These are phyloP conservation scores for Vaccinium corymbosum DNA, from an alignment of 148 eudicot species.

Conservation along the genomic window DNA sequence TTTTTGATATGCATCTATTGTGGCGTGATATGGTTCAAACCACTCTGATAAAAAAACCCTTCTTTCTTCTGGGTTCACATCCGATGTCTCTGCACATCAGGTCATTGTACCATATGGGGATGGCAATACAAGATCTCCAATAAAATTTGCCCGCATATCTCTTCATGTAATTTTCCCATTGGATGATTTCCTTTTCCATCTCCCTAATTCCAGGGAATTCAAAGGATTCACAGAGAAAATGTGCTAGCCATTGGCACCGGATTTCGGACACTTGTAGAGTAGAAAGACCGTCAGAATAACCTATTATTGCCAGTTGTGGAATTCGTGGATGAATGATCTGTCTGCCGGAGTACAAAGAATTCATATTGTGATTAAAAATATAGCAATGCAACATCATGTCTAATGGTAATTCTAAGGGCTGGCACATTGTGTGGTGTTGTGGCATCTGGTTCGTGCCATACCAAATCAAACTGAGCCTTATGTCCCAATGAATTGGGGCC, in stretches of 20 bases:
- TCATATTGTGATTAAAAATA: not conserved
- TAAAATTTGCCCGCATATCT: constrained; percentile 10
- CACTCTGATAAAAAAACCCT: constrained; percentile 24
- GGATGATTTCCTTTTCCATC: constrained; percentile 18
- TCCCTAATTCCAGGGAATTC: constrained; percentile 20
- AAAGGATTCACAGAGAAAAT: constrained; percentile 23
- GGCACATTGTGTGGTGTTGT: too few relatives aligned
- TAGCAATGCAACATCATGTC: too few relatives aligned
- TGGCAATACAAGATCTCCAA: constrained; percentile 15
- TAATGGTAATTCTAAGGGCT: too few relatives aligned
- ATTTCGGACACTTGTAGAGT: constrained; percentile 28
- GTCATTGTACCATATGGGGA: constrained; percentile 28
- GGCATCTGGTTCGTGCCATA: too few relatives aligned
- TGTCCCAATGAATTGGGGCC: too few relatives aligned
- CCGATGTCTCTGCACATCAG: constrained; percentile 31
- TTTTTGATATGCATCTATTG: too few relatives aligned
- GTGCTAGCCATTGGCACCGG: constrained; percentile 25
- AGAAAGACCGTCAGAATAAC: constrained; percentile 24
- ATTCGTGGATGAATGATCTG: constrained; percentile 33
- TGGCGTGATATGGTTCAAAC: constrained; percentile 21
- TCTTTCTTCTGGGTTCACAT: constrained; percentile 29
- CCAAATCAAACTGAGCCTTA: too few relatives aligned
- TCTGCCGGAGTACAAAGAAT: not conserved
- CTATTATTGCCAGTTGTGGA: constrained; percentile 32
- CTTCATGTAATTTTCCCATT: constrained; percentile 24